Base-by-base conservation (phyloP, 176 grass and related monocot species). In the Puccinellia tenuiflora region DNA sequence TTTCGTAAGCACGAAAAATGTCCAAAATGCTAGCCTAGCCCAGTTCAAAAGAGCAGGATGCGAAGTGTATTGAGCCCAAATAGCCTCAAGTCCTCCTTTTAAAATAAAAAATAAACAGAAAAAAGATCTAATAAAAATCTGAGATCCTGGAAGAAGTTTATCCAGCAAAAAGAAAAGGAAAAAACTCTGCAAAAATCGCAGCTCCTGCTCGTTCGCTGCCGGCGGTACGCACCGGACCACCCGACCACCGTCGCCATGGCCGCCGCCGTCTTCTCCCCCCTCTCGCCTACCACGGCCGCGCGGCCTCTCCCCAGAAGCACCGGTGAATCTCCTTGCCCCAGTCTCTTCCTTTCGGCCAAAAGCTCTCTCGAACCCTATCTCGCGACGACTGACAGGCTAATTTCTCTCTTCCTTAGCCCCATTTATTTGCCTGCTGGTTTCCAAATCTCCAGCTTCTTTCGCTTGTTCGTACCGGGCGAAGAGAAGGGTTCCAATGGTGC, bases 181-280 rank as follows among this genome's bases (percentile, higher is more conserved):
- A 26, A 24, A 45, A 45, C 25, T 17, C 75, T 6, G 74, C 16
- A 26, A 81, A 87, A 86, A 34, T 81, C 70, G 33, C 69, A 14
- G 72, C 52, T 31, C 5, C 20, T 6, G 7, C 17, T 42, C 43
- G 31, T 14, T 42, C 37, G 40, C 68, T 46, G 14, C 39, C 35
- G 65, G 65, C 68, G 68, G 68, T 28, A 45, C 22, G 68, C 39
- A 45, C 68, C 66, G 70, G 70, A 47, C 31, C 31, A 43, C 20
- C 28, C 50, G 52, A 24, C 31, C 79, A 14, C 75, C 81, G 51
- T 22, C 68, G 48, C 76, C 77, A 85, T 89, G 82, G 57, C 76
- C 68, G 68, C 76, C 68, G 12, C 76, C 29, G 15, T 0, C 47
- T 46, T 24, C 22, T 20, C 29, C 43, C 62, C 16, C 17, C 59